These are phyloP conservation scores for Hypoxylon sp. DNA, from an alignment of 2,329 filamentous ascomycete species.

Conservation along the genomic window DNA sequence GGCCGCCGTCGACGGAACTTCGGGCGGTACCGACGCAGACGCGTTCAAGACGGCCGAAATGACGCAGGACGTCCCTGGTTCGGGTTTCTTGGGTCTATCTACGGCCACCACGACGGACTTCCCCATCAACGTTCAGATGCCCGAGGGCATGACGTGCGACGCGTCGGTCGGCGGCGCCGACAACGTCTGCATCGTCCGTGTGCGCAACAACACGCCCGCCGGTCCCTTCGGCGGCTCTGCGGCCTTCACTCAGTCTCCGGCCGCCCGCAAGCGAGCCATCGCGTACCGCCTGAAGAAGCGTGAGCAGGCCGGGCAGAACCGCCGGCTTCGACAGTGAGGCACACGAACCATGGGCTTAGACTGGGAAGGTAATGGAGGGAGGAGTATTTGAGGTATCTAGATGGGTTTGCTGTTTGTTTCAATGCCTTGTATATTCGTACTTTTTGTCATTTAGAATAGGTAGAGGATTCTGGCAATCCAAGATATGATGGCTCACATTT, in stretches of 20 bases:
- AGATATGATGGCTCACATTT: background rate
- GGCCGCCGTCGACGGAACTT: constrained; percentile 68
- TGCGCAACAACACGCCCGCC: constrained; percentile 67
- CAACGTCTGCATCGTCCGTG: constrained; percentile 71
- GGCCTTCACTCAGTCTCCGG: constrained; percentile 68
- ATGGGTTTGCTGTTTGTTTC: background rate
- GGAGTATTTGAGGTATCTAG: too few species aligned
- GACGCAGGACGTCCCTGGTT: constrained; percentile 67
- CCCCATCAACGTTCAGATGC: constrained; percentile 70
- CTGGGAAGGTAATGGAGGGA: too few species aligned
- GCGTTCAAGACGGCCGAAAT: constrained; percentile 69
- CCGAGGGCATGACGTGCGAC: constrained; percentile 71
- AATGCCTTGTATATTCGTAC: background rate
- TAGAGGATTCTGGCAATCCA: constrained; percentile 20
- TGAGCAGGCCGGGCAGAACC: constrained; percentile 35
- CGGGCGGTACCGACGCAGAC: constrained; percentile 65
- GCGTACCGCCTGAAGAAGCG: constrained; percentile 57
- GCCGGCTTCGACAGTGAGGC: constrained; percentile 29
- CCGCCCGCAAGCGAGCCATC: constrained; percentile 67
- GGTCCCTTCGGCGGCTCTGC: constrained; percentile 73
- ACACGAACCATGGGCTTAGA: background rate
- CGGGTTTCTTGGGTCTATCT: constrained; percentile 64
- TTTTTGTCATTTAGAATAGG: constrained; percentile 1
- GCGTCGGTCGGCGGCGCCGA: constrained; percentile 64
- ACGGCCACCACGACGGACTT: constrained; percentile 69